A percentile compares a stretch with the other conserved stretches of the same genome.
Evolutionary conservation across 192 early-diverging fungal species (phyloP).

Genomic region (Gonapodya sp.): DNA sequence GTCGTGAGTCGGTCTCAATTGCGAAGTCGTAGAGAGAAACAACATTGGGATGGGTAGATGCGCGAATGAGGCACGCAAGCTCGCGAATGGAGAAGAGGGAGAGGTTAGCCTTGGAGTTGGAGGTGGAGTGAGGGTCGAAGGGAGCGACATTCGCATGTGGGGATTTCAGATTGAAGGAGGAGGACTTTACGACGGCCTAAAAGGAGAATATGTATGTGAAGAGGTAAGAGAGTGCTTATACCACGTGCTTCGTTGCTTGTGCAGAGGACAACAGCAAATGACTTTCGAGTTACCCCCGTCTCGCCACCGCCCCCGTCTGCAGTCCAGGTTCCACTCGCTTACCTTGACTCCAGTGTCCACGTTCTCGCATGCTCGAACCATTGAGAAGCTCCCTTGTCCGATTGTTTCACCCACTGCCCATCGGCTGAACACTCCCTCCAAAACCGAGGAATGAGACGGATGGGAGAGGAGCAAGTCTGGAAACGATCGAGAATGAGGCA

Average conservation of each 20-base stretch:
- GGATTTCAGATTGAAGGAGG: background rate
- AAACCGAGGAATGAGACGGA: background rate
- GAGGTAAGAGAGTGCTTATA: too few relatives aligned
- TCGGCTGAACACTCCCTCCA: background rate
- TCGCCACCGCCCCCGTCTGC: too few relatives aligned
- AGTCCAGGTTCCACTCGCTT: too few relatives aligned
- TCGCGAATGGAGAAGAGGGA: background rate
- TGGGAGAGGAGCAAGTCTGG: background rate
- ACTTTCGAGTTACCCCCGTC: too few relatives aligned
- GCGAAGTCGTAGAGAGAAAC: background rate
- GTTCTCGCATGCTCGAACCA: background rate
- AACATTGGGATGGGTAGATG: slow-evolving; percentile 1
- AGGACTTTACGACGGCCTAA: background rate
- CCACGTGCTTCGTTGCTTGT: too few relatives aligned
- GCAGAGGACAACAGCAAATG: too few relatives aligned
- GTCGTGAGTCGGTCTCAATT: background rate
- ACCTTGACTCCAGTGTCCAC: background rate
- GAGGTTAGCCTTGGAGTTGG: background rate
- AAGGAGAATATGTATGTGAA: too few relatives aligned
- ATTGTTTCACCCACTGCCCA: background rate
- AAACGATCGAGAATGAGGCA: too few relatives aligned
- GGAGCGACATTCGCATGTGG: background rate
- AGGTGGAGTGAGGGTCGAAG: background rate
- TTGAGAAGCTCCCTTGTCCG: background rate
- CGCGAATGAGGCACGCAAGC: background rate